Base-by-base conservation (phyloP, 2,329 filamentous ascomycete genomes). In the Fusarium kyushuense region DNA sequence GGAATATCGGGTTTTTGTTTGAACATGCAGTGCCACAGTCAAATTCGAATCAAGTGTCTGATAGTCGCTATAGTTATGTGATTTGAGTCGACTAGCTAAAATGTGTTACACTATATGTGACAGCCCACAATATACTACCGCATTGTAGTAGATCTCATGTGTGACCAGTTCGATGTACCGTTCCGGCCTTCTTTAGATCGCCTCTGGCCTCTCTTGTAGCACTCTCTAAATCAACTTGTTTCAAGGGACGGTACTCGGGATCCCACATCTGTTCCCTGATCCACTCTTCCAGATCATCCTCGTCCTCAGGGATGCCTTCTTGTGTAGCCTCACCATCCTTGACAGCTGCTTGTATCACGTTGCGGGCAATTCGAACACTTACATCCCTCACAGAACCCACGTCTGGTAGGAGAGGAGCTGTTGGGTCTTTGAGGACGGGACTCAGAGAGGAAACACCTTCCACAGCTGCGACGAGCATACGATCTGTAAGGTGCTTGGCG, bases 231-330 rank as follows among this genome's bases (percentile, higher is more conserved):
- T 81, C 79, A 7, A 93, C 88, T 35, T 83, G 81, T 75, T 83
- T 85, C 69, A 93, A 76, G 2, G 87, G 86, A 27, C 91, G 79
- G 76, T 94, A 95, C 48, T 83, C 84, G 0, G 92, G 84, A 65
- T 90, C 82, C 92, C 92, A 94, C 92, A 94, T 94, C 82, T 94
- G 92, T 79, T 89, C 89, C 27, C 84, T 77, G 61, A 94, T 89
- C 92, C 92, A 95, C 58, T 86, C 85, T 56, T 92, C 88, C 33
- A 93, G 72, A 5, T 88, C 85, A 0, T 73, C 80, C 2, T 87
- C 79, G 5, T 81, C 76, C 0, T 73, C 71, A 0, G 92, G 93
- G 43, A 96, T 94, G 0, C 79, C 85, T 59, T 87, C 75, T 69
- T 90, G 85, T 58, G 87, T 86, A 0, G 90, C 88, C 19, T 95